Base-by-base conservation (phyloP, 2,329 filamentous ascomycete genomes). In the Dichotomopilus funicola region DNA sequence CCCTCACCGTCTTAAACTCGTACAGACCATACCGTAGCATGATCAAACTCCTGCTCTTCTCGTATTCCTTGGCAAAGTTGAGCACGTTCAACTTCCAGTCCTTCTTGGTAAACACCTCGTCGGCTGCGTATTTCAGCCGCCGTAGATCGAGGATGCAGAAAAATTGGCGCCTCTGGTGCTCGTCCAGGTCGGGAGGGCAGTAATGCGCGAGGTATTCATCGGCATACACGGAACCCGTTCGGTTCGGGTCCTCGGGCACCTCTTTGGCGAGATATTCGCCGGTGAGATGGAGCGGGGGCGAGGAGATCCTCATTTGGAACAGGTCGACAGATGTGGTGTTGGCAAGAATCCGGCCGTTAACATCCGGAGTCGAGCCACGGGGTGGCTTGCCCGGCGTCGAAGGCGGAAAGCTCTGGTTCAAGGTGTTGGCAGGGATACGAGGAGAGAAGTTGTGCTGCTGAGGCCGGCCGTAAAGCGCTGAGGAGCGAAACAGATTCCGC, bases 31-130 rank as follows among this genome's bases (percentile, higher is more conserved):
- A 84, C 48, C 80, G 78, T 54, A 84, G 65, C 68, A 84, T 76
- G 55, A 84, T 83, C 44, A 84, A 70, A 61, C 79, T 81, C 49
- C 81, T 74, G 64, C 80, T 83, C 72, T 84, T 84, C 65, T 84
- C 81, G 58, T 81, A 84, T 65, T 83, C 81, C 65, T 83, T 84
- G 41, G 81, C 80, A 56, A 84, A 84, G 65, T 83, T 83, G 60
- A 79, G 66, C 13, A 83, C 76, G 60, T 84, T 84, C 52, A 84
- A 68, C 68, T 81, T 82, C 81, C 81, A 84, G 61, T 82, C 80
- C 66, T 83, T 83, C 65, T 76, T 79, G 13, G 70, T 65, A 56
- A 83, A 84, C 12, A 84, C 80, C 62, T 83, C 80, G 61, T 83
- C 76, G 34, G 81, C 80, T 5, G 80, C 78, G 63, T 82, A 82